A percentile compares a stretch with the other conserved stretches of the same genome.
phyloP scores from a whole-genome alignment of 2,329 filamentous ascomycete species.

The Claviceps sp. region DNA sequence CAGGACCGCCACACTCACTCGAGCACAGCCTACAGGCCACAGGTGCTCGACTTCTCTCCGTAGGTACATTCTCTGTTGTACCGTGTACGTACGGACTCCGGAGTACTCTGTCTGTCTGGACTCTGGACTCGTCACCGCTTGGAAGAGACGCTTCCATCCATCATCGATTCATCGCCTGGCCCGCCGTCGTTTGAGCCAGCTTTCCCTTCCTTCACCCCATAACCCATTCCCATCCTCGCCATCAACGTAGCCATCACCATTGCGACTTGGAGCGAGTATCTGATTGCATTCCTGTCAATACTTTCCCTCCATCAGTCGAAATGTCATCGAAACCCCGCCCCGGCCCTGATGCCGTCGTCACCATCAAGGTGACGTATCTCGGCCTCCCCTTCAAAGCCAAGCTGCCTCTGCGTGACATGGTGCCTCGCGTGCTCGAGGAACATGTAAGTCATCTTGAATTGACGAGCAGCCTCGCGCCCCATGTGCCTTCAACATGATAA shows the following conservation, averaged over 20 bases:
- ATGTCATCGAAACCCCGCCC: constrained; percentile 16
- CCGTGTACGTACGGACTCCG: too few species aligned
- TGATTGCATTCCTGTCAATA: background rate
- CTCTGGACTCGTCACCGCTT: constrained; percentile 3
- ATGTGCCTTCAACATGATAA: background rate
- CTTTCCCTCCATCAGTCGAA: background rate
- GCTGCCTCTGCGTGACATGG: constrained; percentile 75
- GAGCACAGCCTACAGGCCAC: too few species aligned
- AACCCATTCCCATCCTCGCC: background rate
- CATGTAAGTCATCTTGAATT: constrained; percentile 52
- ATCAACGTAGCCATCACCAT: background rate
- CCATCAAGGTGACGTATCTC: constrained; percentile 71
- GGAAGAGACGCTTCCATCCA: too few species aligned
- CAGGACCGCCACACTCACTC: too few species aligned
- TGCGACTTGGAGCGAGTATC: background rate
- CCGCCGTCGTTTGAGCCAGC: background rate
- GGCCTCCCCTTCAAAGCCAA: constrained; percentile 73
- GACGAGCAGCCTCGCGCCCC: background rate
- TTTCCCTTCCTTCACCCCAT: background rate
- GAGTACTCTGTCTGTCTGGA: background rate
- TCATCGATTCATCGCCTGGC: background rate
- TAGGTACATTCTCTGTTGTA: too few species aligned
- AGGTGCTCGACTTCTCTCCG: background rate
- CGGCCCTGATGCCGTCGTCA: constrained; percentile 38
- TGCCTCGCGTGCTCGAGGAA: constrained; percentile 56